Percentiles rank a stretch among this genome's conserved stretches.
Evolutionary conservation across 805 yeast species (phyloP).

Genomic region (Metschnikowia orientalis): DNA sequence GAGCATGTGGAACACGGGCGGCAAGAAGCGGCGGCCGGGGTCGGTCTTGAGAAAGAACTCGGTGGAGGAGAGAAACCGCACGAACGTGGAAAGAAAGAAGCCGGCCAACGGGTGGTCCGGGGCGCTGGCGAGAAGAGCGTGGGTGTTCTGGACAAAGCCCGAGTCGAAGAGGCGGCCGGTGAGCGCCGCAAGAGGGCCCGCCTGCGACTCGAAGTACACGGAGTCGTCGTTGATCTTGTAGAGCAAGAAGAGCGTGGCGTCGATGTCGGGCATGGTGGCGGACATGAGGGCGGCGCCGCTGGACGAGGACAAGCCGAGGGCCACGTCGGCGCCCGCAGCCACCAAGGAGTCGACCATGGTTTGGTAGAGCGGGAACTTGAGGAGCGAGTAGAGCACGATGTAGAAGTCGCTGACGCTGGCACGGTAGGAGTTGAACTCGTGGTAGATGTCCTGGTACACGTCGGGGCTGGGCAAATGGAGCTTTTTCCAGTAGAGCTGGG

Average conservation of each 20-base stretch:
- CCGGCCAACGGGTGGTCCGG: slow-evolving; percentile 4
- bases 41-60: slow-evolving; percentile 53
- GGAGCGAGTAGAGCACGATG: slow-evolving; percentile 63
- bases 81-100: slow-evolving; percentile 20
- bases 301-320: not conserved
- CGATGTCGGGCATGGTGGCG: slow-evolving; percentile 41
- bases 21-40: slow-evolving; percentile 42
- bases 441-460: slow-evolving; percentile 28
- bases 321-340: not conserved
- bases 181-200: slow-evolving; percentile 22
- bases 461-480: slow-evolving; percentile 42
- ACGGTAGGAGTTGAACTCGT: slow-evolving; percentile 67
- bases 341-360: slow-evolving; percentile 26
- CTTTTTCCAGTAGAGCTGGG: slow-evolving; percentile 66
- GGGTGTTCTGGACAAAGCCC: slow-evolving; percentile 21
- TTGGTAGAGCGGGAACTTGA: slow-evolving; percentile 50
- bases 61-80: slow-evolving; percentile 46
- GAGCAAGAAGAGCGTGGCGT: slow-evolving; percentile 58
- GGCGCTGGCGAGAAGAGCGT: slow-evolving; percentile 8
- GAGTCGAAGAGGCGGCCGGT: slow-evolving; percentile 23
- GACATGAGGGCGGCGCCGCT: not conserved
- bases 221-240: slow-evolving; percentile 52
- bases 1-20: slow-evolving; percentile 51
- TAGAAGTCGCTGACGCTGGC: slow-evolving; percentile 73
- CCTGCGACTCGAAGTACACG: slow-evolving; percentile 33